Evolutionary conservation across 805 yeast species (phyloP), one percentile per base, ranked within the genome.

Genomic region (Kazachstania taianensis): DNA sequence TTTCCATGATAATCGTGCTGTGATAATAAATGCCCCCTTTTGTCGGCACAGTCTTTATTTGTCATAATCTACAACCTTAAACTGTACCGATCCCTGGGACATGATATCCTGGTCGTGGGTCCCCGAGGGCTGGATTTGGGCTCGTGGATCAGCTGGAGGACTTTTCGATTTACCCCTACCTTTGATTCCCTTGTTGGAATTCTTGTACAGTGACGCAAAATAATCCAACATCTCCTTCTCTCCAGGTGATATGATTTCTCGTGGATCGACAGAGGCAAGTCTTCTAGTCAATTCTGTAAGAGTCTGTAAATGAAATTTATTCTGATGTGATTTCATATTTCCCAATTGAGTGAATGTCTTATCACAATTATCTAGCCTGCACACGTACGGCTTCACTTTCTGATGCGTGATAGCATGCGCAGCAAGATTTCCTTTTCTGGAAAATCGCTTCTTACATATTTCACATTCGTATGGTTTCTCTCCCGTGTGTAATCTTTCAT

Each of bases 281-380:
- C 70, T 72, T 42, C 67, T 72, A 1, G 92, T 82, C 52, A 85
- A 63, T 28, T 64, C 65, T 43, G 73, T 75, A 42, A 89, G 64
- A 0, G 94, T 76, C 7, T 72, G 73, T 42, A 74, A 59, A 57
- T 86, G 97, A 53, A 86, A 85, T 48, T 86, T 69, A 59, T 87
- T 89, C 53, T 89, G 97, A 57, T 89, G 97, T 1, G 94, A 81
- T 59, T 89, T 87, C 66, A 89, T 70, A 52, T 89, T 89, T 2
- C 96, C 96, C 46, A 87, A 66, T 63, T 89, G 97, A 1, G 96
- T 84, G 51, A 87, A 87, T 2, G 79, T 71, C 61, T 85, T 86
- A 44, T 73, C 75, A 61, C 96, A 87, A 37, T 70, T 66, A 55
- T 85, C 95, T 40, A 87, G 66, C 47, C 73, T 74, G 61, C 96